phyloP scores from a whole-genome alignment of 2,329 filamentous ascomycete species.

The Neofusicoccum umdonicola region DNA sequence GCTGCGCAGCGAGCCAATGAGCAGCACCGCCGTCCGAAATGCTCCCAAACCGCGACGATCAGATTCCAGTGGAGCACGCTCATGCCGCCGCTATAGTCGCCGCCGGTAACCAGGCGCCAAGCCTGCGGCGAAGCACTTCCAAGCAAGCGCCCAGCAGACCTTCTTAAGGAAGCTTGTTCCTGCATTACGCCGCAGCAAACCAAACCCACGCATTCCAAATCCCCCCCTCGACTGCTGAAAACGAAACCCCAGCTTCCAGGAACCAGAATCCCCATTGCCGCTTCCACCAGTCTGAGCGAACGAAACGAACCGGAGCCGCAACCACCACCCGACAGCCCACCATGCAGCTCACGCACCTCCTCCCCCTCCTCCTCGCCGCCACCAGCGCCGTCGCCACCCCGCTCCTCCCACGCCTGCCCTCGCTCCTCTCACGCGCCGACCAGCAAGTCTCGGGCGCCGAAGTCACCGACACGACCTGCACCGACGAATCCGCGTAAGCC shows the following conservation, averaged over 20 bases:
- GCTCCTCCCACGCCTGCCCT: neutral
- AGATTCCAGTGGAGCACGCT: neutral
- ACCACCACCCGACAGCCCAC: neutral
- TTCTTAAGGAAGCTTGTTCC: neutral
- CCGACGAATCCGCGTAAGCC: slow-evolving; percentile 28
- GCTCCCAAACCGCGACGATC: neutral
- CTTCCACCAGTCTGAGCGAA: neutral
- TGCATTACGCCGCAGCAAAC: neutral
- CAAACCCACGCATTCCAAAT: neutral
- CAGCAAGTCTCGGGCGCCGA: slow-evolving; percentile 26
- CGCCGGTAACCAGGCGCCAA: neutral
- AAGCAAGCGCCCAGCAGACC: neutral
- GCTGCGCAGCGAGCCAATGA: neutral
- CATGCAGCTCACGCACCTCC: neutral
- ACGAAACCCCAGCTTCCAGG: neutral
- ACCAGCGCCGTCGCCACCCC: neutral
- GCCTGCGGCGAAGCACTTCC: neutral
- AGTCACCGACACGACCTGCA: slow-evolving; percentile 34
- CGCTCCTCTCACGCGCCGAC: slow-evolving; percentile 15
- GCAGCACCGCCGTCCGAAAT: neutral
- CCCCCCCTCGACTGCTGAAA: neutral
- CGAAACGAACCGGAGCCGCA: neutral
- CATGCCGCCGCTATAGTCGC: neutral
- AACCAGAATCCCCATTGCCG: neutral
- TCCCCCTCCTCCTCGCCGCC: neutral